Evolutionary conservation across 306 rosid genomes (phyloP).

Genomic region (Lablab purpureus): DNA sequence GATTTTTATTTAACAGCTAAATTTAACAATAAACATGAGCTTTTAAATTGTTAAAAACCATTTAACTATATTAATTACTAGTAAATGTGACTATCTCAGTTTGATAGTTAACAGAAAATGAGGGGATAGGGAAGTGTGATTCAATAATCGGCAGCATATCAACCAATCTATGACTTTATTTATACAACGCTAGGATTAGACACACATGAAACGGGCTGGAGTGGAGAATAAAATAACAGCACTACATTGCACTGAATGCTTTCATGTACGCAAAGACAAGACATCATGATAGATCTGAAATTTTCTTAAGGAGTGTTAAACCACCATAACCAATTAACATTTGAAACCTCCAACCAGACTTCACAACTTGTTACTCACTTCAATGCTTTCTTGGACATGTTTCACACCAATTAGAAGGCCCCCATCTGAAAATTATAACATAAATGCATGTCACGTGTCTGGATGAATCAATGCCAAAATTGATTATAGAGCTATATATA

Average conservation of each 20-base stretch:
- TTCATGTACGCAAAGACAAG: constrained; percentile 15
- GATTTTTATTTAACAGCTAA: too few species aligned
- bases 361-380: background rate
- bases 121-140: background rate
- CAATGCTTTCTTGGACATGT: constrained; percentile 10
- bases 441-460: constrained; percentile 1
- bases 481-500: background rate
- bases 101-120: background rate
- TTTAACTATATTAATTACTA: background rate
- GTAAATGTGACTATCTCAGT: background rate
- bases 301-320: constrained; percentile 32
- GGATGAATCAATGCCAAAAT: constrained; percentile 12
- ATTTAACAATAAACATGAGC: too few species aligned
- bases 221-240: constrained; percentile 16
- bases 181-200: background rate
- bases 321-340: constrained; percentile 15
- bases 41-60: background rate
- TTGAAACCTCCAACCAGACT: constrained; percentile 10
- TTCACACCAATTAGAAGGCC: background rate
- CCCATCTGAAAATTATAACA: constrained; percentile 41
- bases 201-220: background rate
- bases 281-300: constrained; percentile 16
- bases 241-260: constrained; percentile 10
- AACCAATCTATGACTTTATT: background rate
- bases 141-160: background rate